Conservation (phyloP, 768 basidiomycete species). For the Naematelia encephala region DNA sequence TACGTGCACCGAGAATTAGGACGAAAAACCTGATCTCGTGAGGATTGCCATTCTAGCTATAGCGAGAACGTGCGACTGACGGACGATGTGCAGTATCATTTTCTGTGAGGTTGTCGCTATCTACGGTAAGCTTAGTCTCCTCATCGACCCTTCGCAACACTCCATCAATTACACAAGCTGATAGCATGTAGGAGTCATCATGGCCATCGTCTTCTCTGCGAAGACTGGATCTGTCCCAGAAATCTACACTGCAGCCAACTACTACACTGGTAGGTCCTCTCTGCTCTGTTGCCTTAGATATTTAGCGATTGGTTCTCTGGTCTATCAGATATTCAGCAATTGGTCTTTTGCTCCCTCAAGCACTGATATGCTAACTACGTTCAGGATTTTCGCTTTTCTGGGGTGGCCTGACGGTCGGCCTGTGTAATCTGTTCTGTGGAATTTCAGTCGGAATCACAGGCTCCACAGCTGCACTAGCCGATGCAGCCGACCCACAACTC, state of each 20-base stretch:
- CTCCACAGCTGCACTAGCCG: constrained; percentile 88
- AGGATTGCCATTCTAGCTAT: constrained; percentile 22
- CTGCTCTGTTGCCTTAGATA: too few species aligned
- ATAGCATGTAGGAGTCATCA: constrained; percentile 57
- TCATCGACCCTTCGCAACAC: neutral
- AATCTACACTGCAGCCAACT: constrained; percentile 81
- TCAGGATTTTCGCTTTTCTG: constrained; percentile 91
- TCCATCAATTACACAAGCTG: neutral
- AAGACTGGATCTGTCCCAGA: constrained; percentile 63
- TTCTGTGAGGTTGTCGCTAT: constrained; percentile 99
- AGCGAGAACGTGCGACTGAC: neutral
- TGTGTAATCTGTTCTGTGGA: constrained; percentile 92
- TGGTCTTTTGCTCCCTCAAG: neutral
- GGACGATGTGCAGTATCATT: constrained; percentile 74
- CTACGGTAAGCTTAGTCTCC: constrained; percentile 58
- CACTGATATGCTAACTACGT: neutral
- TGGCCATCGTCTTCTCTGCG: constrained; percentile 91
- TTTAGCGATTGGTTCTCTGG: too few species aligned
- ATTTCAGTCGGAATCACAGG: constrained; percentile 92
- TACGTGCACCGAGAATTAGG: constrained; percentile 83
- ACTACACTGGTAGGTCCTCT: constrained; percentile 72
- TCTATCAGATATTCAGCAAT: neutral
- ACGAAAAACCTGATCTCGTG: constrained; percentile 98
- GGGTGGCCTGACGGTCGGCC: constrained; percentile 90
- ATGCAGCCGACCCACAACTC: constrained; percentile 88